Base-by-base conservation (phyloP, 345 rosid genomes). In the Cardamine chenopodiifolia region DNA sequence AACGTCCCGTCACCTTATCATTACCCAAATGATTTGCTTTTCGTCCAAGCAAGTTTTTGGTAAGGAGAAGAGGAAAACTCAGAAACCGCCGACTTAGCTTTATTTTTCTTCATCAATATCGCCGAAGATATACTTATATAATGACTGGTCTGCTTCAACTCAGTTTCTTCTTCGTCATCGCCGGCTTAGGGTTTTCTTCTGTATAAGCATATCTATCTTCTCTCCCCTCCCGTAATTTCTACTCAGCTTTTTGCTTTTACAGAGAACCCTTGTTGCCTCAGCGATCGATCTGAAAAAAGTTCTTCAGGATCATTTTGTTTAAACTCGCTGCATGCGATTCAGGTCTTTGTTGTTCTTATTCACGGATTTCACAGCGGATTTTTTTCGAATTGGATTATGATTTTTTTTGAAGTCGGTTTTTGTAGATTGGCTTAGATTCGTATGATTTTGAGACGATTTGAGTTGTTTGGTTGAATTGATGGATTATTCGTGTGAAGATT, bases 161-260 rank as follows among this genome's bases (percentile, higher is more conserved):
- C 62, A n/a, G 58, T 13, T 59, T 66, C 68, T 72, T 71, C 80
- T 64, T 78, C 66, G n/a, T 77, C 73, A 32, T 78, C 82, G 82
- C 82, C 61, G 82, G 82, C 65, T 73, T 78, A 72, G 81, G 77
- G 81, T 78, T 78, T 78, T 78, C 74, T 45, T 61, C 78, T 68
- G 71, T 67, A 32, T 60, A 66, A 76, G 65, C 71, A 45, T 66
- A 11, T 4, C 50, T 32, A 8, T 14, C 62, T 55, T 31, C 15
- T 56, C n/a, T 26, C 49, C 18, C 15, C 49, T 34, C 15, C 25
- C 28, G 49, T 67, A 0, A 14, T 57, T 12, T 68, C 18, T 40
- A 1, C 5, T 40, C 62, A 8, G 18, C 44, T 19, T 1, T 63
- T 50, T 47, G 59, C 57, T 70, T 70, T 70, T 70, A n/a, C 4